These are phyloP conservation scores for Boletus patriciae DNA, from an alignment of 768 basidiomycete species.

Conservation along the genomic window DNA sequence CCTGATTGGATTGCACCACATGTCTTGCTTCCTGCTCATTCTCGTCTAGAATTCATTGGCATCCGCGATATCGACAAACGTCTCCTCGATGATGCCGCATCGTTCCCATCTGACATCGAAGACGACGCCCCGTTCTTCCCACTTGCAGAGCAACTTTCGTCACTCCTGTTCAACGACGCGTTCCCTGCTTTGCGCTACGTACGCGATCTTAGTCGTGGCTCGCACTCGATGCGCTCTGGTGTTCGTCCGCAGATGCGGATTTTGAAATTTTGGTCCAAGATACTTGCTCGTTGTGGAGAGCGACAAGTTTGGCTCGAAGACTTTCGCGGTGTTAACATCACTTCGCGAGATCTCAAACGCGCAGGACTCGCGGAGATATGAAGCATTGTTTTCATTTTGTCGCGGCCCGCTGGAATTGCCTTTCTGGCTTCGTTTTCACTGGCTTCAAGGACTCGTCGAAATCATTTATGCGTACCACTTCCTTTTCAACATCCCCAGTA, in stretches of 20 bases:
- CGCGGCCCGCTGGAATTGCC: background rate
- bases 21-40: constrained; percentile 64
- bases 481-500: constrained; percentile 20
- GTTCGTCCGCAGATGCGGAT: constrained; percentile 36
- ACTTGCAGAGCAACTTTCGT: constrained; percentile 63
- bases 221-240: constrained; percentile 50
- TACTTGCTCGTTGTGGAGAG: constrained; percentile 50
- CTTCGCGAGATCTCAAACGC: constrained; percentile 41
- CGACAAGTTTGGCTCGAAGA: constrained; percentile 66
- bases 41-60: constrained; percentile 62
- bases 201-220: constrained; percentile 62
- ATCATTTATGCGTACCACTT: constrained; percentile 24
- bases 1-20: constrained; percentile 84
- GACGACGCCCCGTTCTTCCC: constrained; percentile 60
- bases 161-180: constrained; percentile 53
- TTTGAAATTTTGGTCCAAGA: constrained; percentile 50
- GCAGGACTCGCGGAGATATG: constrained; percentile 29
- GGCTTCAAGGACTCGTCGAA: constrained; percentile 4
- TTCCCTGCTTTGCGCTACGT: constrained; percentile 63
- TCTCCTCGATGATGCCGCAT: constrained; percentile 45
- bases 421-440: background rate
- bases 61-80: constrained; percentile 70
- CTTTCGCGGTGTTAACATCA: constrained; percentile 59
- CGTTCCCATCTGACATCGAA: constrained; percentile 33
- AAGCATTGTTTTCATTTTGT: background rate